Evolutionary conservation across 2,329 filamentous ascomycete species (phyloP).

Genomic region (Xylaria digitata): DNA sequence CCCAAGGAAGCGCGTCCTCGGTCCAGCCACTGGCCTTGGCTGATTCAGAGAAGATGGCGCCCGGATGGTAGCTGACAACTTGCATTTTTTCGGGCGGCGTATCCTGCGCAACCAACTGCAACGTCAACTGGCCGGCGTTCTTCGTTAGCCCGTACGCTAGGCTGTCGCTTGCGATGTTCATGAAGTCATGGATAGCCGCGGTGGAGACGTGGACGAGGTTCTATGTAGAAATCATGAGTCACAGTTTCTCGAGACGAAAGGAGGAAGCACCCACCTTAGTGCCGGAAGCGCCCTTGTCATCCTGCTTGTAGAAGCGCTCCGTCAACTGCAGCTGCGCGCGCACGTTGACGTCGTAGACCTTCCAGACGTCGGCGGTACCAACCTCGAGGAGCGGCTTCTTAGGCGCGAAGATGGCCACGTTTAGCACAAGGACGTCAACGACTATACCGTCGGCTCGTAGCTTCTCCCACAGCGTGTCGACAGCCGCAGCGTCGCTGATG

Average conservation of each 20-base stretch:
- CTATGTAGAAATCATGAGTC: neutral
- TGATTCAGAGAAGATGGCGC: slow-evolving; percentile 51
- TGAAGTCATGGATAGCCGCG: slow-evolving; percentile 44
- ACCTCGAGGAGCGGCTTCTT: slow-evolving; percentile 43
- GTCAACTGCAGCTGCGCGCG: slow-evolving; percentile 49
- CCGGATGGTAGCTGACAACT: slow-evolving; percentile 56
- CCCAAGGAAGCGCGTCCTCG: slow-evolving; percentile 43
- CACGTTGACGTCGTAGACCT: slow-evolving; percentile 47
- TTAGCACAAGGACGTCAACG: slow-evolving; percentile 53
- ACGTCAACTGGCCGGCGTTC: slow-evolving; percentile 49
- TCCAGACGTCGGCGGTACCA: slow-evolving; percentile 44
- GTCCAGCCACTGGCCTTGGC: slow-evolving; percentile 42
- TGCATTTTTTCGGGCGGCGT: slow-evolving; percentile 51
- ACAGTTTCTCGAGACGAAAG: neutral
- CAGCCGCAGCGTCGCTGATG: slow-evolving; percentile 42
- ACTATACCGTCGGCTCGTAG: slow-evolving; percentile 39
- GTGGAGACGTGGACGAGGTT: slow-evolving; percentile 30
- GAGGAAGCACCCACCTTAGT: slow-evolving; percentile 32
- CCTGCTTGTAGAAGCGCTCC: slow-evolving; percentile 52
- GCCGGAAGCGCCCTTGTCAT: slow-evolving; percentile 33
- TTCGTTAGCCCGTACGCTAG: slow-evolving; percentile 55
- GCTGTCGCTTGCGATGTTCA: slow-evolving; percentile 49
- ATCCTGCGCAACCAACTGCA: slow-evolving; percentile 56
- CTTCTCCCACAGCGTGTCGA: slow-evolving; percentile 49
- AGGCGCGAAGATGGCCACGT: slow-evolving; percentile 42